Conservation (phyloP, 108 stramenopile species). For the Pseudonitzschia multiseries region DNA sequence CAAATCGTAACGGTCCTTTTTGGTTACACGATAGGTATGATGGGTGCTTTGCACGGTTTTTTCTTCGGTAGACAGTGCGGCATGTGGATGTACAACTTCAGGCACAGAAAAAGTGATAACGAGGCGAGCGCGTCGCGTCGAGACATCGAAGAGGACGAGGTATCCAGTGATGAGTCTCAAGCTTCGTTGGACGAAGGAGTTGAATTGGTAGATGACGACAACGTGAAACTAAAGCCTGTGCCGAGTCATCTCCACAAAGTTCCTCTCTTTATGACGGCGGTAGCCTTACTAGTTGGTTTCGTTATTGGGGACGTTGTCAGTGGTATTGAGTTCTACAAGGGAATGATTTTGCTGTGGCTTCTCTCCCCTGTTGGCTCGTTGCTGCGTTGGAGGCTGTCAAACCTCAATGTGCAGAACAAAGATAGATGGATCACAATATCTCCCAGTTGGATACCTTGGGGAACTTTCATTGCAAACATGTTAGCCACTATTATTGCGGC, state of each 20-base stretch:
- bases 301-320: constrained; percentile 48
- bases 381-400: constrained; percentile 55
- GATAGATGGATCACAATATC: background rate
- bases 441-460: constrained; percentile 59
- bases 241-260: constrained; percentile 16
- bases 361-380: constrained; percentile 64
- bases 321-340: constrained; percentile 57
- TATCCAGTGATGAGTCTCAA: background rate
- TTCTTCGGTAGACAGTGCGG: constrained; percentile 45
- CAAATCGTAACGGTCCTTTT: constrained; percentile 60
- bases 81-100: constrained; percentile 38
- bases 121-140: background rate
- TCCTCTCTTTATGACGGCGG: constrained; percentile 23
- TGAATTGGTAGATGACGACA: constrained; percentile 11
- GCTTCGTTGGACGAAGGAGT: constrained; percentile 6
- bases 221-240: background rate
- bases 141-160: background rate
- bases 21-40: constrained; percentile 71
- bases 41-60: constrained; percentile 44
- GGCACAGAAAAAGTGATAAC: constrained; percentile 16
- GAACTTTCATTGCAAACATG: constrained; percentile 69
- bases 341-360: constrained; percentile 48
- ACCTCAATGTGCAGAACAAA: constrained; percentile 37
- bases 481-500: constrained; percentile 48
- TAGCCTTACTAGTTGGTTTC: constrained; percentile 39